A percentile compares a stretch with the other conserved stretches of the same genome.
Conservation (phyloP, 2,329 filamentous ascomycete species). For the Alternaria brassicae region DNA sequence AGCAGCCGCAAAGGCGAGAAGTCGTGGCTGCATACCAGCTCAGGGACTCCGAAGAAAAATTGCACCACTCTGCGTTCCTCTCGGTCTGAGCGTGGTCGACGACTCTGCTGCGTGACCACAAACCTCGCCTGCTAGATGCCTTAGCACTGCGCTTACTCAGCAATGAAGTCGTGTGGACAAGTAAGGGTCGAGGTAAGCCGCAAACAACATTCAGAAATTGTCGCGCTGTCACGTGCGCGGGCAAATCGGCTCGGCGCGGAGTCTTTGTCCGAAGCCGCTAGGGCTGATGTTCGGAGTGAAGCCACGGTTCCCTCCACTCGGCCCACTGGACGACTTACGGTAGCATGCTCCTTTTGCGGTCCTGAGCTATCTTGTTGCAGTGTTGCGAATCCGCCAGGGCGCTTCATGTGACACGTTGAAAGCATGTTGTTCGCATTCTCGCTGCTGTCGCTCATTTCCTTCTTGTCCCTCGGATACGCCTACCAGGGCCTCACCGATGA, state of each 20-base stretch:
- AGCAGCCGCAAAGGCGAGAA: conserved; percentile 29
- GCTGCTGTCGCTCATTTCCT: conserved; percentile 32
- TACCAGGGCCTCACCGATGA: conserved; percentile 75
- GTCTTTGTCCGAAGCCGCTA: neutral
- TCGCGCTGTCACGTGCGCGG: conserved; percentile 26
- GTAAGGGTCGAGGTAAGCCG: neutral
- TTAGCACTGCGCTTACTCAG: neutral
- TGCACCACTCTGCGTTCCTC: neutral
- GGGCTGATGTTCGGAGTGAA: neutral
- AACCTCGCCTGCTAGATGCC: neutral
- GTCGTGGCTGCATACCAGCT: conserved; percentile 38
- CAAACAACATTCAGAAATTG: neutral
- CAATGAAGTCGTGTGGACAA: neutral
- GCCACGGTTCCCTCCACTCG: conserved; percentile 9
- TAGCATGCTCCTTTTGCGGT: conserved; percentile 4
- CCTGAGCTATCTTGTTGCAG: neutral
- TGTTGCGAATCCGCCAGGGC: neutral
- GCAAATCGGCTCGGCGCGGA: neutral
- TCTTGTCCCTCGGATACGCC: conserved; percentile 48
- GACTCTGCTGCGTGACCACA: neutral
- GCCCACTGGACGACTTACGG: neutral
- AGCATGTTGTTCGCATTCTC: conserved; percentile 28
- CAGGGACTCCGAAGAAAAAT: neutral
- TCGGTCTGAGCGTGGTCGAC: neutral
- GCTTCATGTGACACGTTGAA: conserved; percentile 21